Percentiles rank a stretch among this genome's conserved stretches.
These are phyloP conservation scores for Adansonia gregorii DNA, from an alignment of 441 rosid genomes.

Conservation along the genomic window DNA sequence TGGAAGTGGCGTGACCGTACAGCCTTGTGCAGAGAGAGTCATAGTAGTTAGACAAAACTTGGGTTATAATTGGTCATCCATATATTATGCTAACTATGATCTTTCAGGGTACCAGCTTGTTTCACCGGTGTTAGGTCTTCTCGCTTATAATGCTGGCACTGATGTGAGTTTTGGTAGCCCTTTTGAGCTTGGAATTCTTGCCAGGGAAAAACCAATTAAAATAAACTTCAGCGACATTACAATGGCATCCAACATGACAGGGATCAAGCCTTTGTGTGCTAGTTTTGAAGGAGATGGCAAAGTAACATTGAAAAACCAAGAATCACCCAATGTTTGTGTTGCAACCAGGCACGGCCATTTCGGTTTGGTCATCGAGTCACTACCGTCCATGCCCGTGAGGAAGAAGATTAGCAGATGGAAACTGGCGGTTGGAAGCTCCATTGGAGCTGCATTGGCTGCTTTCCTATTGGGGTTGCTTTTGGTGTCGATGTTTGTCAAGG, in stretches of 20 bases:
- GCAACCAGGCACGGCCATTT: conserved; percentile 74
- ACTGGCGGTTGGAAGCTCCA: conserved; percentile 73
- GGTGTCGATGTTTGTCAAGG: conserved; percentile 81
- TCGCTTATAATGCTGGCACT: conserved; percentile 69
- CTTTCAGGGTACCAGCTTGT: conserved; percentile 77
- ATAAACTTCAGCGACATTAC: conserved; percentile 52
- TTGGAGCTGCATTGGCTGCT: conserved; percentile 69
- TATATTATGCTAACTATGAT: conserved; percentile 57
- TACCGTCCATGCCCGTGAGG: conserved; percentile 39
- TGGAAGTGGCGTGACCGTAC: conserved; percentile 59
- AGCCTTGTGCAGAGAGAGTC: conserved; percentile 83
- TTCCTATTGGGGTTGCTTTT: conserved; percentile 65
- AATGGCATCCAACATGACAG: conserved; percentile 28
- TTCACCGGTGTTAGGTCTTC: conserved; percentile 76
- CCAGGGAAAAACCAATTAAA: conserved; percentile 56
- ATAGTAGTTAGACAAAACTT: conserved; percentile 73
- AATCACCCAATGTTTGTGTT: conserved; percentile 55
- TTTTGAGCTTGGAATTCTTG: conserved; percentile 57
- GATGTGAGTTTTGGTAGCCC: conserved; percentile 52
- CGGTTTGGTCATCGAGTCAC: conserved; percentile 51
- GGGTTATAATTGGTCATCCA: conserved; percentile 73
- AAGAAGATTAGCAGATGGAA: conserved; percentile 77
- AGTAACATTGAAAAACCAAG: conserved; percentile 50
- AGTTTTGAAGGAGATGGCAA: conserved; percentile 61
- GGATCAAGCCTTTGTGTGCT: conserved; percentile 58